Evolutionary conservation across 805 yeast genomes (phyloP), one percentile per base, ranked within the genome.

Genomic region (Yarrowia yakushimensis): DNA sequence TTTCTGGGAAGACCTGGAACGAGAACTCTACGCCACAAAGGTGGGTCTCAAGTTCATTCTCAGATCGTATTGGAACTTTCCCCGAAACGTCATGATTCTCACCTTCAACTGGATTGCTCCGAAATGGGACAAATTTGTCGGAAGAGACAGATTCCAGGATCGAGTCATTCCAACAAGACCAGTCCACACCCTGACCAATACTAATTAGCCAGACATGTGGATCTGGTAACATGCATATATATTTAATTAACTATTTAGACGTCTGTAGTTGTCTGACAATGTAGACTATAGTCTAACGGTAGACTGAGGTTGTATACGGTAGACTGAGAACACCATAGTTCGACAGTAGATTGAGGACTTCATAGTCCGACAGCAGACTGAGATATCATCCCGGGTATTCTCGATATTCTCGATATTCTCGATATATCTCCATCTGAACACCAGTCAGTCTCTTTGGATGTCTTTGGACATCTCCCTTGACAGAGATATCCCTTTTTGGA

Each of bases 51-150:
- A 73, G 64, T 91, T 89, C 73, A 82, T 93, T 20, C 72, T 82
- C 62, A 70, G 74, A 25, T 85, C 96, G 50, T 92, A 93, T 73
- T 67, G 79, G 54, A 79, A 85, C 39, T 80, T 93, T 66, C 97
- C 97, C 11, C 77, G 77, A 62, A 81, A 84, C 62, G 41, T 88
- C 0, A 83, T 81, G 74, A 79, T 81, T 36, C 66, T 83, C 62
- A 66, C 75, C 10, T 66, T 90, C 54, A 75, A 79, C 62, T 77
- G 84, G 65, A 48, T 82, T 36, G 81, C 80, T 63, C 76, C 78
- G 39, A 79, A 82, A 72, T 93, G 97, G 97, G 85, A 87, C 69
- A 72, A 71, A 36, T 88, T 90, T 70, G 79, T 90, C 63, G 96
- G 96, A n/a, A 80, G 79, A 20, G 71, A 73, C 23, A 55, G 43